Evolutionary conservation across 164 flowering plant genomes (phyloP), one percentile per base, ranked within the genome.

Genomic region (Dillenia suffruticosa): DNA sequence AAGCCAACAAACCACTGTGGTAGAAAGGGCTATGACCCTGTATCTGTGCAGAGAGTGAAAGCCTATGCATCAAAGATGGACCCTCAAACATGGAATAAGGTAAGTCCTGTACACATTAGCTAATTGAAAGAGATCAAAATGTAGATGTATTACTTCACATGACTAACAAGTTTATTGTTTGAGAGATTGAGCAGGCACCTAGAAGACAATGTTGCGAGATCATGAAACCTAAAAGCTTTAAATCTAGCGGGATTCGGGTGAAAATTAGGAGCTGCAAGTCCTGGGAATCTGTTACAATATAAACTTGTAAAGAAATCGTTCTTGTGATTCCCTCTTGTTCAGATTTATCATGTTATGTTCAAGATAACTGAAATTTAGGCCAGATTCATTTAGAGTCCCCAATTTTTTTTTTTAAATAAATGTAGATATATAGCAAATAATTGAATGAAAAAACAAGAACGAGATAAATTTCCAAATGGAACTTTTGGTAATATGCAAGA

Each of bases 171-270:
- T 50, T 12, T 55, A 1, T 13, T 16, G 26, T 50, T 8, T 47
- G 53, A 44, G 32, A 10, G 7, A 4, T 22, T 48, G 50, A 44
- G 68, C 82, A 84, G 91, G 85, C 74, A 44, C 80, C 80, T 1
- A 73, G 82, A 0, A 84, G 94, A 63, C 84, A 86, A 9, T 88
- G 97, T 72, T 80, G 87, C 17, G 85, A 84, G 51, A 72, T 84
- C 1, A 45, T 60, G 56, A 70, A 74, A 13, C 8, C 48, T 0
- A 66, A 63, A 2, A 51, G 62, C 16, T 46, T 68, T 51, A 51
- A 58, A 56, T 40, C 60, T 1, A 61, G 68, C 6, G 66, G 52
- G 10, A 13, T 86, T 72, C 64, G 50, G 51, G 65, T 83, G 51
- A 70, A 66, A 58, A 70, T 83, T 15, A 71, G 86, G 57, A 80